Percentiles rank a stretch among this genome's conserved stretches.
Conservation (phyloP, 2,329 filamentous ascomycete genomes). For the Phialocephala sp. region DNA sequence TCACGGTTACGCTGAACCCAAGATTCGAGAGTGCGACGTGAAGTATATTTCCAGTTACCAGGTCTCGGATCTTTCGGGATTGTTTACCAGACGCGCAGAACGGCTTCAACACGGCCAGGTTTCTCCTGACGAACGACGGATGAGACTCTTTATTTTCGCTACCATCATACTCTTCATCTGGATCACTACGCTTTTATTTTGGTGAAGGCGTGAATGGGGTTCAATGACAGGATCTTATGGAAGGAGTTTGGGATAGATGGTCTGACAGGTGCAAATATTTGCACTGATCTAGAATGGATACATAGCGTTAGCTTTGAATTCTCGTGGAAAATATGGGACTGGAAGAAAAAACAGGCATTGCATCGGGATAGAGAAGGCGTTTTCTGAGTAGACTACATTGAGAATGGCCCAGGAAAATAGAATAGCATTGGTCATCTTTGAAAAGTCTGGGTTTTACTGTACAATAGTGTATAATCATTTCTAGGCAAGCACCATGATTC, state of each 20-base stretch:
- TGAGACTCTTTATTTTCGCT: conserved; percentile 24
- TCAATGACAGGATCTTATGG: neutral
- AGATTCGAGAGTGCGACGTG: conserved; percentile 64
- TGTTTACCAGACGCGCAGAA: conserved; percentile 38
- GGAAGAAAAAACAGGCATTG: neutral
- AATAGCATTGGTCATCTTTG: neutral
- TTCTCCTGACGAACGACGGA: conserved; percentile 16
- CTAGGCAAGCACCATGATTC: neutral
- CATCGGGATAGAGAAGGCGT: neutral
- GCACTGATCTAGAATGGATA: neutral
- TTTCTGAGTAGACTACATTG: neutral
- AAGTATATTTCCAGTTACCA: conserved; percentile 61
- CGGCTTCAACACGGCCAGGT: neutral
- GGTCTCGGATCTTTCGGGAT: conserved; percentile 46
- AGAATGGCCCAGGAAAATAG: neutral
- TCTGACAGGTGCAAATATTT: neutral
- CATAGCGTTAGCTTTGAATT: neutral
- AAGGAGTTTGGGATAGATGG: neutral
- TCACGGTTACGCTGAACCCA: conserved; percentile 64
- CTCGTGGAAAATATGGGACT: neutral
- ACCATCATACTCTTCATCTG: conserved; percentile 28
- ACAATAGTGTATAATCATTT: conserved; percentile 6
- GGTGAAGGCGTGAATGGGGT: conserved; percentile 8
- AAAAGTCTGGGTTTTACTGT: neutral
- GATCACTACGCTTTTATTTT: conserved; percentile 24